Evolutionary conservation across 306 rosid genomes (phyloP), one percentile per base, ranked within the genome.

Genomic region (Vicia villosa): DNA sequence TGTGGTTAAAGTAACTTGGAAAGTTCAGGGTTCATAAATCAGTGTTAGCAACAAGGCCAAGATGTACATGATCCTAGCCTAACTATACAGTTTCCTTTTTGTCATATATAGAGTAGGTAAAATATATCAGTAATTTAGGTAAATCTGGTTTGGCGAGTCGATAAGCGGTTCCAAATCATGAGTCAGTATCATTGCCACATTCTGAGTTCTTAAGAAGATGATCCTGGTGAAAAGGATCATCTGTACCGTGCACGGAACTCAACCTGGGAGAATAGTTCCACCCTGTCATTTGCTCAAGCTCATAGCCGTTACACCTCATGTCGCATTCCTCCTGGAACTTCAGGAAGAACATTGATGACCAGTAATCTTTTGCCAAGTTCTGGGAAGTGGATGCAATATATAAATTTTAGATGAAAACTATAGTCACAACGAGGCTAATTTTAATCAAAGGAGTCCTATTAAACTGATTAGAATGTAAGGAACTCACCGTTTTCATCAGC

Each of bases 201-300:
- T 78, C 83, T 15, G 77, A 86, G 74, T 80, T 83, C 85, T 81
- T 86, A 3, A 76, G 68, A 63, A 72, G 75, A 69, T 85, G 80
- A 19, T 90, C 87, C 67, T 90, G 97, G 78, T 86, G 89, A 76
- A 91, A 94, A 63, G 99, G 99, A 56, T 94, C 97, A 60, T 94
- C 97, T 21, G 79, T 37, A 43, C 95, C 92, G 19, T 73, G 89
- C 43, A 91, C 96, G 41, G 92, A 83, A 81, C 99, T 94, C 85
- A 85, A 69, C 81, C 99, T 81, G 15, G 99, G 95, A 66, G 97
- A 91, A 68, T 76, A 76, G 81, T 86, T 86, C 92, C 90, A 94
- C 5, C 88, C 80, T 11, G 87, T 74, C 78, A 88, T 77, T 70
- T 80, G 95, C 77, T 88, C 91, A 58, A 83, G 73, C 52, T 83